phyloP scores from a whole-genome alignment of 306 rosid genomes.

The Adenanthera pavonina region DNA sequence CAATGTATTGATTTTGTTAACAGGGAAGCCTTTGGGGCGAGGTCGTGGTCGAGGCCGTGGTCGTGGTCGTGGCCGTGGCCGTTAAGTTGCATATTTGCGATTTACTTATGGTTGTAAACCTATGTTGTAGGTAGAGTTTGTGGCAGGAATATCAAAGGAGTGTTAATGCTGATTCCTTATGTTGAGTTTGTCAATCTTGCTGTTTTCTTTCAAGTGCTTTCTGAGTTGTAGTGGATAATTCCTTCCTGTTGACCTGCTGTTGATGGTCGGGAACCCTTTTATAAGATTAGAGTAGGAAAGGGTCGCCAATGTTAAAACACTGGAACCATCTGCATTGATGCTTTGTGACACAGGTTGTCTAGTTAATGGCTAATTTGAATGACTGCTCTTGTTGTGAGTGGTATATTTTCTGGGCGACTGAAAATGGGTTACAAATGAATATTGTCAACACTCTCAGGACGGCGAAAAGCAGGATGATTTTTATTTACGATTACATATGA shows the following conservation, averaged over 20 bases:
- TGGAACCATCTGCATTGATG: no score
- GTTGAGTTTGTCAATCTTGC: slow-evolving; percentile 34
- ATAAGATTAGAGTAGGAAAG: background rate
- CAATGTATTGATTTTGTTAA: slow-evolving; percentile 18
- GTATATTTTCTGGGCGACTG: background rate
- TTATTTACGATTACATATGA: background rate
- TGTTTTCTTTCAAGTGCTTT: slow-evolving; percentile 24
- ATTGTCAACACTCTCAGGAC: background rate
- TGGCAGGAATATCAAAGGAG: slow-evolving; percentile 40
- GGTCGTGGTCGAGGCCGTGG: slow-evolving; percentile 77
- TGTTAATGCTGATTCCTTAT: slow-evolving; percentile 14
- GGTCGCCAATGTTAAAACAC: background rate
- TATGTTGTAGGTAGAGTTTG: slow-evolving; percentile 44
- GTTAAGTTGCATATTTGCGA: slow-evolving; percentile 43
- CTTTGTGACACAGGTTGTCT: no score
- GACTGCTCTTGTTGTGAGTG: background rate
- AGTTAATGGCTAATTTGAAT: background rate
- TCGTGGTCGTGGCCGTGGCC: slow-evolving; percentile 74
- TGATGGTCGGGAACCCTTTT: background rate
- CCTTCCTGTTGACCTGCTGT: background rate
- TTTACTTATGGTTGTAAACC: slow-evolving; percentile 44
- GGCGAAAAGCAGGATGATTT: no score
- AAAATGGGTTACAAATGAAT: background rate
- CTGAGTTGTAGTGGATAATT: slow-evolving; percentile 15
- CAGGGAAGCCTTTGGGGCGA: slow-evolving; percentile 76